phyloP scores from a whole-genome alignment of 805 yeast species.

The Saitoella complicata region DNA sequence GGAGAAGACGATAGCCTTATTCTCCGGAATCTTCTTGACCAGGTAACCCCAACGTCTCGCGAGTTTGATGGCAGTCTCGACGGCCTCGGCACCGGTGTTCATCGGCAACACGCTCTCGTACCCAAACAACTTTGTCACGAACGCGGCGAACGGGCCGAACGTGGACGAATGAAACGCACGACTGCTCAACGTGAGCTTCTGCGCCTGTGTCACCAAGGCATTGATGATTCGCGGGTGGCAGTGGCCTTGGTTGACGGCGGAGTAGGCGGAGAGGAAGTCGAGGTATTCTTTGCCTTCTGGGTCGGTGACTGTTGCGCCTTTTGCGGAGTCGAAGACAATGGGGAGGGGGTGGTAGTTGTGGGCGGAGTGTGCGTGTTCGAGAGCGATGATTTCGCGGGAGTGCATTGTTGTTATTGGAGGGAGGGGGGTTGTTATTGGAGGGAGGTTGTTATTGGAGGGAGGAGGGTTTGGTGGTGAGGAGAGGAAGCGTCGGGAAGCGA shows the following conservation, averaged over 20 bases:
- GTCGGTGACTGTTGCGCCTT: constrained; percentile 93
- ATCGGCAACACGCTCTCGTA: constrained; percentile 90
- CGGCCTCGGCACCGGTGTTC: constrained; percentile 99
- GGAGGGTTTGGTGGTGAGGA: too few species aligned
- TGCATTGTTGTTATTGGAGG: constrained; percentile 28
- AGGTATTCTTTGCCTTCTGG: constrained; percentile 91
- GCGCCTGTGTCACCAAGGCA: constrained; percentile 79
- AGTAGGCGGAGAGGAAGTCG: constrained; percentile 86
- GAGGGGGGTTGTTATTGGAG: background rate
- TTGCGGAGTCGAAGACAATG: constrained; percentile 73
- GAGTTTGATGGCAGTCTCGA: constrained; percentile 81
- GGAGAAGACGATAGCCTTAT: constrained; percentile 74
- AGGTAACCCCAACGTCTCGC: constrained; percentile 97
- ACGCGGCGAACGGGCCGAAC: constrained; percentile 76
- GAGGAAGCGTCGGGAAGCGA: too few species aligned
- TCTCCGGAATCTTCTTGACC: constrained; percentile 65
- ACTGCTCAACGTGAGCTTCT: constrained; percentile 66
- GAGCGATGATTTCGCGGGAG: constrained; percentile 45
- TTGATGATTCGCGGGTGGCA: constrained; percentile 84
- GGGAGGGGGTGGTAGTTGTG: constrained; percentile 96
- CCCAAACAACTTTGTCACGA: constrained; percentile 69
- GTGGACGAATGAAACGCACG: constrained; percentile 85
- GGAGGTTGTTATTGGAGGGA: background rate
- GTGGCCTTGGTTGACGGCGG: constrained; percentile 96
- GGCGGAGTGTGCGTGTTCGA: constrained; percentile 74